A percentile compares a stretch with the other conserved stretches of the same genome.
Conservation (phyloP, 768 basidiomycete genomes). For the Lyophyllum atratum region DNA sequence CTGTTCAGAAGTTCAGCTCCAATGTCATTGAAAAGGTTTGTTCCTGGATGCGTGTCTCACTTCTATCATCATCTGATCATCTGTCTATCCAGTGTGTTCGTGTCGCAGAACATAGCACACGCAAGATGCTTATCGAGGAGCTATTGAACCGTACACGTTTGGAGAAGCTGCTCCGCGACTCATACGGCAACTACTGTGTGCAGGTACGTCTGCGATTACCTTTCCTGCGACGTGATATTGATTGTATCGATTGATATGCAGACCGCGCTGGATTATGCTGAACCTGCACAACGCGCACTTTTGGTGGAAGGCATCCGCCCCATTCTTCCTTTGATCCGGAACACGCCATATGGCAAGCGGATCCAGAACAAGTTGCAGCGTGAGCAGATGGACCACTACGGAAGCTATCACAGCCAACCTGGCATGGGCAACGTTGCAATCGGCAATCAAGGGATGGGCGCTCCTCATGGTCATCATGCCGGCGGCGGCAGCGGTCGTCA, state of each 20-base stretch:
- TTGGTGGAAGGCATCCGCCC: conserved; percentile 98
- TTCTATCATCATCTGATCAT: not conserved
- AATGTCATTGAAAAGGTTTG: conserved; percentile 96
- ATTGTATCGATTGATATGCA: conserved; percentile 32
- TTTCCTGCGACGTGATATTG: not conserved
- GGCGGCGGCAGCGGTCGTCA: conserved; percentile 47
- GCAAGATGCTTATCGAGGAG: conserved; percentile 94
- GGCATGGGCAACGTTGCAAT: conserved; percentile 60
- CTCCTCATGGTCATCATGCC: conserved; percentile 24
- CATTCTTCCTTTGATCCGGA: conserved; percentile 96
- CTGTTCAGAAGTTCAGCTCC: conserved; percentile 98
- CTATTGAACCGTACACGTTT: conserved; percentile 91
- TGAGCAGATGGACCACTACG: conserved; percentile 78
- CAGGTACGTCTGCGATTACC: conserved; percentile 49
- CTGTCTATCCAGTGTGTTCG: conserved; percentile 65
- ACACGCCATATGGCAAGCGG: conserved; percentile 98
- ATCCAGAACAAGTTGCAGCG: conserved; percentile 99
- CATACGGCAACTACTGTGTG: conserved; percentile 95
- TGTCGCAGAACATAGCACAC: conserved; percentile 92
- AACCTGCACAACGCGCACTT: conserved; percentile 87
- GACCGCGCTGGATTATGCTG: conserved; percentile 98
- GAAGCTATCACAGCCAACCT: conserved; percentile 62
- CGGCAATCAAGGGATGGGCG: conserved; percentile 55
- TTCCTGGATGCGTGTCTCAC: not conserved
- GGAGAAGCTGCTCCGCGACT: conserved; percentile 94